Base-by-base conservation (phyloP, 2,329 filamentous ascomycete species). In the Didymosphaeria variabile region DNA sequence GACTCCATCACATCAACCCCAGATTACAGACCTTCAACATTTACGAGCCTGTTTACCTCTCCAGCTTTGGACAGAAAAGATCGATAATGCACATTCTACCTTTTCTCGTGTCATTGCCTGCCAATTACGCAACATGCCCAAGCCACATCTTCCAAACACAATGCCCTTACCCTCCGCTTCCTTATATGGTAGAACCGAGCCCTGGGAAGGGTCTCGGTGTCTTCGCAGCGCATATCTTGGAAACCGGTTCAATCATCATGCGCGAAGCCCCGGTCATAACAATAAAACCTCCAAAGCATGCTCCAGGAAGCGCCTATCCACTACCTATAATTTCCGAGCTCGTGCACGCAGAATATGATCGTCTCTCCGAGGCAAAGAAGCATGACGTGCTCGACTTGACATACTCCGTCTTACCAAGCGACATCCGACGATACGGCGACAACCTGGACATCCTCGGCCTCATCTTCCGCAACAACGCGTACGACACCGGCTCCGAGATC, bases 141-240 rank as follows among this genome's bases (percentile, higher is more conserved):
- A 53, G 46, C 42, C 46, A 63, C 19, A 49, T 53, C 2, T 29
- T 59, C 32, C 56, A 54, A 21, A 55, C 19, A 31, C 55, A 71
- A 12, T 78, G 74, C 49, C 38, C 45, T 6, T 71, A 68, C 10
- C 67, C 73, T 15, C 67, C 72, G 19, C 59, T 66, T 8, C 57
- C 70, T 46, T 77, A 71, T 42, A 61, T 66, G 5, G 69, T 81
- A 47, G 53, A 59, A 6, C 65, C 66, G 1, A 76, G 77, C 23
- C 67, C 71, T 0, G 75, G 77, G 12, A 82, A 80, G 67, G 81
- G 81, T 2, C 67, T 82, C 17, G 81, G 81, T 34, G 72, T 80
- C 8, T 80, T 82, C 55, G 80, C 81, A 5, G 65, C 68, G 1
- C 66, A 64, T 12, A 59, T 60, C 26, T 76, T 83, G 13, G 69